phyloP scores from a whole-genome alignment of 139 green algal genomes.

The Chlorella ohadii region DNA sequence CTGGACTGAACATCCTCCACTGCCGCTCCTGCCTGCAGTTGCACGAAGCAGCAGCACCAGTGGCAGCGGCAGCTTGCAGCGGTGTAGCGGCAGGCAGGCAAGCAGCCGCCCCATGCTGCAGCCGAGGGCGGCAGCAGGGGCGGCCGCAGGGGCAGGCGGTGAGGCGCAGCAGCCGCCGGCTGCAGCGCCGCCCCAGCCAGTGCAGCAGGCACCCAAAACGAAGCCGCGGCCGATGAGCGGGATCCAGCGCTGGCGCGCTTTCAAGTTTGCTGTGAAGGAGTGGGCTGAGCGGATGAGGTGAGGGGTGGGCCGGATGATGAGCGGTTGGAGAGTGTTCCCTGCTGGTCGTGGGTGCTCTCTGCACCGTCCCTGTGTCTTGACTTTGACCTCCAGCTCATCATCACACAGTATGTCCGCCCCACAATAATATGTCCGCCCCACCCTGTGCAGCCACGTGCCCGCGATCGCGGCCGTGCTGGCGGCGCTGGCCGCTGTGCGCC shows the following conservation, averaged over 20 bases:
- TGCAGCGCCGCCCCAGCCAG: background rate
- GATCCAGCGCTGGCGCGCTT: slow-evolving; percentile 23
- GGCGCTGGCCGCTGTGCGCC: background rate
- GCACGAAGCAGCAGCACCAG: background rate
- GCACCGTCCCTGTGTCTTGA: no score
- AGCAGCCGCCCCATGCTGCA: background rate
- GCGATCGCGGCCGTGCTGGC: background rate
- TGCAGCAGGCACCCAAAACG: background rate
- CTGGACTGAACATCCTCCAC: no score
- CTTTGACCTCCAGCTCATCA: no score
- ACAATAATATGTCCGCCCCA: no score
- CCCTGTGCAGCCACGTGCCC: background rate
- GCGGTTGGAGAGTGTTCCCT: no score
- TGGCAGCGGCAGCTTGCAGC: background rate
- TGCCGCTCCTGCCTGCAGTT: background rate
- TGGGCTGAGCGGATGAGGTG: slow-evolving; percentile 17
- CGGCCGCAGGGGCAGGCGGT: background rate
- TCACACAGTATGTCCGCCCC: no score
- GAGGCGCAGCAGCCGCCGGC: background rate
- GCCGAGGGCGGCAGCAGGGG: background rate
- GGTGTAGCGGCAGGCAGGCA: background rate
- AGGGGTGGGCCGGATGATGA: background rate
- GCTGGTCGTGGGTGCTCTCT: no score
- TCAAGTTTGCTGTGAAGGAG: slow-evolving; percentile 21
- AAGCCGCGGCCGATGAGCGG: background rate